A percentile compares a stretch with the other conserved stretches of the same genome.
These are phyloP conservation scores for Coemansia sp. DNA, from an alignment of 192 early-diverging fungal genomes.

Conservation along the genomic window DNA sequence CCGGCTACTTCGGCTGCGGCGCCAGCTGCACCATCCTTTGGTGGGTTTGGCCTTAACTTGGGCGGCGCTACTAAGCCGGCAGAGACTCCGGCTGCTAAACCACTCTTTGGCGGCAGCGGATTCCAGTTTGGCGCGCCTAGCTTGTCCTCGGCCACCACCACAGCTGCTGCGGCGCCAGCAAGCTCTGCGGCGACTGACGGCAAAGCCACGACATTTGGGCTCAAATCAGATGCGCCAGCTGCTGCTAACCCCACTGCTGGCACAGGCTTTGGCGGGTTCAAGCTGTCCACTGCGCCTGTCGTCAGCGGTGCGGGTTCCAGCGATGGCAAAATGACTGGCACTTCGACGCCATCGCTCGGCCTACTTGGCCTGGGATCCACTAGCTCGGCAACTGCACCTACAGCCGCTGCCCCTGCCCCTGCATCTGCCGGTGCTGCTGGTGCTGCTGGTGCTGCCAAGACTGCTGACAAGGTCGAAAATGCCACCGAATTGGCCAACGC, in stretches of 20 bases:
- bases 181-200: neutral
- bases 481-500: constrained; percentile 39
- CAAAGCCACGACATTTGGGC: neutral
- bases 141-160: constrained; percentile 1
- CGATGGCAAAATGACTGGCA: constrained; percentile 34
- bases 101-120: constrained; percentile 32
- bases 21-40: constrained; percentile 7
- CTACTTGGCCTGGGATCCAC: neutral
- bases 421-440: neutral
- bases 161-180: neutral
- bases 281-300: constrained; percentile 33
- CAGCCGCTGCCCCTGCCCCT: neutral
- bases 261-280: constrained; percentile 46
- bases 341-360: constrained; percentile 5
- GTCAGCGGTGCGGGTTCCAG: constrained; percentile 18
- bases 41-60: constrained; percentile 18
- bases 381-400: neutral
- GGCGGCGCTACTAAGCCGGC: constrained; percentile 33
- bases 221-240: constrained; percentile 28
- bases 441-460: constrained; percentile 6
- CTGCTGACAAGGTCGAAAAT: constrained; percentile 57
- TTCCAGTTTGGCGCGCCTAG: constrained; percentile 24
- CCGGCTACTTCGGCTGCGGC: constrained; percentile 17
- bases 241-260: constrained; percentile 46
- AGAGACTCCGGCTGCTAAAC: constrained; percentile 8